Conservation (phyloP, 2,329 filamentous ascomycete genomes). For the Diaporthe sp. region DNA sequence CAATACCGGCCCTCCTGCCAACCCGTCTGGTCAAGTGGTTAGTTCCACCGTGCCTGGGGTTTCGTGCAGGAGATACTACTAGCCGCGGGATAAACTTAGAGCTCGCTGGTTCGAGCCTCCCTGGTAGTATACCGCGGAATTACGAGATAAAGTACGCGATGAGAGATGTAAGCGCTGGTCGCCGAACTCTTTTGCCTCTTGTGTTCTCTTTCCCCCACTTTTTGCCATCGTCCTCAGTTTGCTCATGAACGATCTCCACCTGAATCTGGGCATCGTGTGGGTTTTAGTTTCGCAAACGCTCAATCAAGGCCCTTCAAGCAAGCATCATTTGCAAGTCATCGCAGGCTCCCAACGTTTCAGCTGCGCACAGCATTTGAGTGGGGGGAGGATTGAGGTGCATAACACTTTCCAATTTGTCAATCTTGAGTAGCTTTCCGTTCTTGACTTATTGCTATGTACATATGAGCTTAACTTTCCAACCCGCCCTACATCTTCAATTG, state of each 20-base stretch:
- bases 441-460: too few species aligned
- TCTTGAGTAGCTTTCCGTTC: too few species aligned
- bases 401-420: background rate
- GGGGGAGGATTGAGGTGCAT: background rate
- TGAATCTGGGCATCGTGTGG: too few species aligned
- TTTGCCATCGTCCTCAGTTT: background rate
- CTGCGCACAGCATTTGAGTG: background rate
- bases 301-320: background rate
- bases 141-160: slow-evolving; percentile 8
- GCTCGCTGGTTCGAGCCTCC: slow-evolving; percentile 1
- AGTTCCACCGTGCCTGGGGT: background rate
- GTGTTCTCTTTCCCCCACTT: background rate
- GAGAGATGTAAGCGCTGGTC: slow-evolving; percentile 13
- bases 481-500: background rate
- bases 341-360: background rate
- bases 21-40: background rate
- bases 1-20: slow-evolving; percentile 7
- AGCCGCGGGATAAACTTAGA: background rate
- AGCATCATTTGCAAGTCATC: background rate
- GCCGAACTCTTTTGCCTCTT: slow-evolving; percentile 19
- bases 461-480: background rate
- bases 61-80: background rate
- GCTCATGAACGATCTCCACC: too few species aligned
- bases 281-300: too few species aligned
- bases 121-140: slow-evolving; percentile 14